Base-by-base conservation (phyloP, 2,329 filamentous ascomycete species). In the Fusarium redolens region DNA sequence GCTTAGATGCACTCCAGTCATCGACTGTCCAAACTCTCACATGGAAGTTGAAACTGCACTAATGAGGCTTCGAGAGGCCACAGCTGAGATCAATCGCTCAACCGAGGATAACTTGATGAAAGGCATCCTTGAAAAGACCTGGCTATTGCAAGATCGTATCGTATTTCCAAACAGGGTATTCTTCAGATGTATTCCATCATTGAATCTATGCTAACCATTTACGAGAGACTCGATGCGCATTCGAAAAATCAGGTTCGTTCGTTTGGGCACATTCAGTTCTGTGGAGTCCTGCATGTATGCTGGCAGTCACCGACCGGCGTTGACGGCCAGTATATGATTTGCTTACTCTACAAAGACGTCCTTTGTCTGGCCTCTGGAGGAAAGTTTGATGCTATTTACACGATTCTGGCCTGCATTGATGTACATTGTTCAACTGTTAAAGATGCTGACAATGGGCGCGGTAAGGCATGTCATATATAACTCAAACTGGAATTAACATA, bases 21-120 rank as follows among this genome's bases (percentile, higher is more conserved):
- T 89, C 61, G 96, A 98, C 78, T 97, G 95, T 77, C 94, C 95
- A 0, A 90, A 90, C 68, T 92, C 94, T 2, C 93, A 97, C 81
- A 90, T 92, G 79, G 92, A 94, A 59, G 89, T 98, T 22, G 91
- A 94, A 67, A 92, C 91, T 71, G 88, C 93, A 1, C 85, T 97
- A 37, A 88, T 91, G 59, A 87, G 90, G 54, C 85, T 98, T 43
- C 91, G 93, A 43, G 90, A 93, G 79, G 90, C 92, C 18, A 95
- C 94, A 5, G 87, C 89, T 8, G 92, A 92, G 75, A 94, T 98
- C 80, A 97, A 98, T 79, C 87, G 90, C 65, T 93, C 93, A n/a
- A 95, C 93, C 30, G 91, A 94, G 66, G 93, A 96, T 77, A 89
- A 90, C 13, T 84, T 89, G 51, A 90, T 91, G 74, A 92, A 92